A percentile compares a stretch with the other conserved stretches of the same genome.
These are phyloP conservation scores for Fusarium nisikadoi DNA, from an alignment of 2,329 filamentous ascomycete species.

Conservation along the genomic window DNA sequence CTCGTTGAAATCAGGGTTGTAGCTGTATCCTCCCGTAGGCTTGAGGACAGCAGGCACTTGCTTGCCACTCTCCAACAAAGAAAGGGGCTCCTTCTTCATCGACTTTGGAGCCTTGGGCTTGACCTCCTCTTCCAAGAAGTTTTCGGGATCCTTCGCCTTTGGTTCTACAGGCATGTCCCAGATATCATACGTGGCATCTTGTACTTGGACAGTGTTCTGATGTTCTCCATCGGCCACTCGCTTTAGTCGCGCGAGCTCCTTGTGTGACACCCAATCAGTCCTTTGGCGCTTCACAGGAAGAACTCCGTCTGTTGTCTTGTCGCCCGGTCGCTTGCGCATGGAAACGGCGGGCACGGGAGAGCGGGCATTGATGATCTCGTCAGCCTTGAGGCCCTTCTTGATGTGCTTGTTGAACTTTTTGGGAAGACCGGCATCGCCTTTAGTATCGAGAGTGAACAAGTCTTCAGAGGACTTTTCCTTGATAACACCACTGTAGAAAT, in stretches of 20 bases:
- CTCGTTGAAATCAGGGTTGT: conserved; percentile 89
- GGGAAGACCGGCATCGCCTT: conserved; percentile 74
- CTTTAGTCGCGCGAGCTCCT: conserved; percentile 82
- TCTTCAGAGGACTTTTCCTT: conserved; percentile 84
- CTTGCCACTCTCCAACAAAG: conserved; percentile 85
- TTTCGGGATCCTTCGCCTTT: conserved; percentile 53
- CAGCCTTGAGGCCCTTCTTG: conserved; percentile 84
- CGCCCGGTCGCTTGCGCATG: conserved; percentile 77
- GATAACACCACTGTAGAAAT: conserved; percentile 75
- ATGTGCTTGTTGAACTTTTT: conserved; percentile 72
- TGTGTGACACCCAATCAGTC: conserved; percentile 82
- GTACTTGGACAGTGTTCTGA: conserved; percentile 63
- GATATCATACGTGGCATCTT: conserved; percentile 79
- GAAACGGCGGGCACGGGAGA: conserved; percentile 84
- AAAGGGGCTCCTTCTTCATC: conserved; percentile 79
- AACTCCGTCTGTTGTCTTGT: conserved; percentile 78
- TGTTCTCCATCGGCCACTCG: conserved; percentile 80
- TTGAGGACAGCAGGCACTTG: conserved; percentile 79
- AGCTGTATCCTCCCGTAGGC: conserved; percentile 86
- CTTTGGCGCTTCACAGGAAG: conserved; percentile 79
- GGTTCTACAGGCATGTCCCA: conserved; percentile 68
- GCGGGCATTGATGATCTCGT: conserved; percentile 89
- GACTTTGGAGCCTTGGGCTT: conserved; percentile 78
- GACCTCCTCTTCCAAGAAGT: conserved; percentile 73
- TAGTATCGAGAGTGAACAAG: conserved; percentile 85